Conservation (phyloP, 305 asterid species). For the Salvia sclarea region DNA sequence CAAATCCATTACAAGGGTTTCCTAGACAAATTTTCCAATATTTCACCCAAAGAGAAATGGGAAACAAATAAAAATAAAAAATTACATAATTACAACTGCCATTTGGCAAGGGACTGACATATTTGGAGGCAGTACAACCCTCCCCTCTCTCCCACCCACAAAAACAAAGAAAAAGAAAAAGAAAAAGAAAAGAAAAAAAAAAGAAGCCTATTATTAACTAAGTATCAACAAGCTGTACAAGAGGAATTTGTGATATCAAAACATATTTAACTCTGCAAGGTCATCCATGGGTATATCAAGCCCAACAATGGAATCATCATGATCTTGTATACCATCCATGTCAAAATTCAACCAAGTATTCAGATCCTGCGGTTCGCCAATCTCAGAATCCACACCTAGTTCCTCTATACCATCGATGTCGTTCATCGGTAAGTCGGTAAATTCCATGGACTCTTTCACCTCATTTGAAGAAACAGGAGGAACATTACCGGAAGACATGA, state of each 20-base stretch:
- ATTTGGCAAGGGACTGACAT: constrained; percentile 42
- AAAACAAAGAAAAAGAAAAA: not conserved
- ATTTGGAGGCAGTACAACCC: constrained; percentile 24
- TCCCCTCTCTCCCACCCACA: constrained; percentile 12
- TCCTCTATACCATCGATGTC: constrained; percentile 64
- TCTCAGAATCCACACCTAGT: constrained; percentile 69
- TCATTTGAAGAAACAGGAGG: constrained; percentile 42
- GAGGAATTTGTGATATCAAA: constrained; percentile 40
- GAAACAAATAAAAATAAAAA: constrained; percentile 11
- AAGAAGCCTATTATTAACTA: constrained; percentile 30
- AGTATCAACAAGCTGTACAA: constrained; percentile 64
- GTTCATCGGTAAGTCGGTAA: constrained; percentile 48
- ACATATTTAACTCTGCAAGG: constrained; percentile 73
- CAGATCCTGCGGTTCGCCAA: constrained; percentile 76
- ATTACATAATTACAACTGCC: constrained; percentile 67
- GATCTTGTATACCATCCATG: constrained; percentile 66
- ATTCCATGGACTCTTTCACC: constrained; percentile 47
- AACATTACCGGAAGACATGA: constrained; percentile 46
- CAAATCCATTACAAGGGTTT: constrained; percentile 35
- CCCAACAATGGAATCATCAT: constrained; percentile 74
- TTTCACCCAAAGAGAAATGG: constrained; percentile 11
- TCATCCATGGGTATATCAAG: constrained; percentile 92
- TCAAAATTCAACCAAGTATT: constrained; percentile 82
- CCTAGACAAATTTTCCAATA: constrained; percentile 31
- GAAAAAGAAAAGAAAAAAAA: not conserved